Evolutionary conservation across 2,329 filamentous ascomycete species (phyloP).

Genomic region (Neofusicoccum sp.): DNA sequence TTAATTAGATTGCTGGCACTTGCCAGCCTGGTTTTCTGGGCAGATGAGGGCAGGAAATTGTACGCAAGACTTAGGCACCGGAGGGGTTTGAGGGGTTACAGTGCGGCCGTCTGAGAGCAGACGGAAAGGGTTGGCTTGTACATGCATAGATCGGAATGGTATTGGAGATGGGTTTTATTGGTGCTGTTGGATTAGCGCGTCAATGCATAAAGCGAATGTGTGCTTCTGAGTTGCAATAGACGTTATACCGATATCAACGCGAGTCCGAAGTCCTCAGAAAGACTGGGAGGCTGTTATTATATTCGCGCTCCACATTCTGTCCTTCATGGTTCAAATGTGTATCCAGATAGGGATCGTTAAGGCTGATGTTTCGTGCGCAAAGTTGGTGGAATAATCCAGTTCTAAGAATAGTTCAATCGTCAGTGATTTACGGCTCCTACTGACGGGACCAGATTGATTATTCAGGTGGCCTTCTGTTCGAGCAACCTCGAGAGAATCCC

Average conservation of each 20-base stretch:
- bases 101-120: conserved; percentile 35
- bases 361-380: no score
- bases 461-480: no score
- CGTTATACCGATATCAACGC: not conserved
- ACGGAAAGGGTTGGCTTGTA: not conserved
- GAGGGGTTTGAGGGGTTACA: conserved; percentile 33
- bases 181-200: not conserved
- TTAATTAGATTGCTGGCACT: conserved; percentile 69
- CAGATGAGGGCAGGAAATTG: conserved; percentile 83
- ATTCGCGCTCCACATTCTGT: no score
- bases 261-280: not conserved
- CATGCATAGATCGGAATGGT: not conserved
- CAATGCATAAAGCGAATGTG: not conserved
- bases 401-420: no score
- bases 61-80: conserved; percentile 43
- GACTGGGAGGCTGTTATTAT: no score
- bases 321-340: no score
- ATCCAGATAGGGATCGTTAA: no score
- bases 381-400: no score
- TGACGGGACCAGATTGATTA: no score
- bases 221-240: not conserved
- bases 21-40: conserved; percentile 92
- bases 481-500: no score
- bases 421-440: no score
- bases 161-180: not conserved